Percentiles rank a stretch among this genome's conserved stretches.
Evolutionary conservation across 192 early-diverging fungal genomes (phyloP).

Genomic region (Blastocladiella britannica): DNA sequence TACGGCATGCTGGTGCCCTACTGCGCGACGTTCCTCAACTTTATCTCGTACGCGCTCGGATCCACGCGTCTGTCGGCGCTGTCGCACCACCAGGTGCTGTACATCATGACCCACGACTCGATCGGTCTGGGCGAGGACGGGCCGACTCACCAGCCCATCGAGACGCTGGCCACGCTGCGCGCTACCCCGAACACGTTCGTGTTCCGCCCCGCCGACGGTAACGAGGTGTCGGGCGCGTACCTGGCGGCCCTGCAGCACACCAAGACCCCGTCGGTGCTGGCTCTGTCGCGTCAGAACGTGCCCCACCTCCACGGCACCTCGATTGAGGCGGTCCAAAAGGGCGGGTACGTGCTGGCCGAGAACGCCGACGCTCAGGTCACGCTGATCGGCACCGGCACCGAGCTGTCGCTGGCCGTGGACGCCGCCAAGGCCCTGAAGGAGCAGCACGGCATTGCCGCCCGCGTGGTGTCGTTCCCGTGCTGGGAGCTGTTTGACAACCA

Average conservation of each 20-base stretch:
- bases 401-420: slow-evolving; percentile 70
- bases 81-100: slow-evolving; percentile 71
- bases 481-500: slow-evolving; percentile 75
- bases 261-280: slow-evolving; percentile 56
- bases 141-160: slow-evolving; percentile 95
- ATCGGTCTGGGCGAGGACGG: slow-evolving; percentile 98
- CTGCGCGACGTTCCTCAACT: slow-evolving; percentile 82
- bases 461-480: slow-evolving; percentile 87
- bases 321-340: slow-evolving; percentile 57
- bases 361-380: slow-evolving; percentile 36
- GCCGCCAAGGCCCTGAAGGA: slow-evolving; percentile 51
- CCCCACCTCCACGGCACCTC: slow-evolving; percentile 74
- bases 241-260: slow-evolving; percentile 48
- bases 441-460: slow-evolving; percentile 29
- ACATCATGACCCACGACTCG: slow-evolving; percentile 98
- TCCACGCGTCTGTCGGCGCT: slow-evolving; percentile 77
- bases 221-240: slow-evolving; percentile 81
- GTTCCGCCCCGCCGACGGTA: slow-evolving; percentile 85
- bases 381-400: slow-evolving; percentile 76
- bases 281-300: slow-evolving; percentile 81
- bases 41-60: slow-evolving; percentile 58
- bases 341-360: slow-evolving; percentile 65
- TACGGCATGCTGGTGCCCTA: slow-evolving; percentile 77
- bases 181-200: slow-evolving; percentile 74
- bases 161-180: slow-evolving; percentile 71